phyloP scores from a whole-genome alignment of 805 yeast genomes.

The Alloascoidea hylecoeti region DNA sequence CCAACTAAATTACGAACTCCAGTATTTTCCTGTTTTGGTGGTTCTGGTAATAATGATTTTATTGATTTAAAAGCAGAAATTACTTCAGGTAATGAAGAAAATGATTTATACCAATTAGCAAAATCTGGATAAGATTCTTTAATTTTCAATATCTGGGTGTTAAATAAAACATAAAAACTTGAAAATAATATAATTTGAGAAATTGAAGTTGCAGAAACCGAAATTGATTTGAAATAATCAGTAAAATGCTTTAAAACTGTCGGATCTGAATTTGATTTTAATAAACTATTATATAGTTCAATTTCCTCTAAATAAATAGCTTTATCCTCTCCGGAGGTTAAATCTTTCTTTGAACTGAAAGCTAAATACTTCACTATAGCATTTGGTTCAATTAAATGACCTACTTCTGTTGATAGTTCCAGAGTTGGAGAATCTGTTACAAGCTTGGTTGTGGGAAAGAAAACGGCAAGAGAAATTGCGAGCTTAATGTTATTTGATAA shows the following conservation, averaged over 20 bases:
- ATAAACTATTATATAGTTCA: not conserved
- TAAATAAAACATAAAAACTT: conserved; percentile 37
- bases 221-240: conserved; percentile 3
- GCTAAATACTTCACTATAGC: conserved; percentile 55
- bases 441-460: too few relatives aligned
- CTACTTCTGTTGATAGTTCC: too few relatives aligned
- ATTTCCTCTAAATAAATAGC: not conserved
- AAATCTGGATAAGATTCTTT: not conserved
- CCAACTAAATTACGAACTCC: conserved; percentile 5
- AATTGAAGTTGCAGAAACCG: conserved; percentile 23
- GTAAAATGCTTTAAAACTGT: not conserved
- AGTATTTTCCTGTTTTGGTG: conserved; percentile 15
- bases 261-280: not conserved
- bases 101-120: not conserved
- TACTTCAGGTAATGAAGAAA: not conserved
- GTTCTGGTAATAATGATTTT: conserved; percentile 6
- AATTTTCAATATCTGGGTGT: too few relatives aligned
- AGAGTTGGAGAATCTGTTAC: too few relatives aligned
- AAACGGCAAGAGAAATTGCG: too few relatives aligned
- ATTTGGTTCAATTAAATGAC: conserved; percentile 44
- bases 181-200: conserved; percentile 47
- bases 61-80: not conserved
- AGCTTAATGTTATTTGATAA: too few relatives aligned
- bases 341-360: conserved; percentile 7
- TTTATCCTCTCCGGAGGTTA: not conserved